Evolutionary conservation across 2,329 filamentous ascomycete species (phyloP).

Genomic region (Aquanectria penicillioides): DNA sequence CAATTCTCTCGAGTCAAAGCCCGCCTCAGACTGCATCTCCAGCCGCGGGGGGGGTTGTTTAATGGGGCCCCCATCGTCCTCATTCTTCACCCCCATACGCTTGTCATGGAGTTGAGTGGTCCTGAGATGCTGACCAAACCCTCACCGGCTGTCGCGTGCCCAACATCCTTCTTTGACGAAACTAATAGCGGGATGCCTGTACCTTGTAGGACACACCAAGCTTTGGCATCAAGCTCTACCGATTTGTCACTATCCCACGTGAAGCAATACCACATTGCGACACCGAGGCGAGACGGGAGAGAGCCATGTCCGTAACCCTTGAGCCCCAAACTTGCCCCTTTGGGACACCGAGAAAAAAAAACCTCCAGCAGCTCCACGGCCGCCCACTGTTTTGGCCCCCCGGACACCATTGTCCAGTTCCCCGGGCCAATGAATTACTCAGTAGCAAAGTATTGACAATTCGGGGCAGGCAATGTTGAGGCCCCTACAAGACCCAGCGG

Average conservation of each 20-base stretch:
- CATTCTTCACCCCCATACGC: not conserved
- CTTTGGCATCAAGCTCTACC: not conserved
- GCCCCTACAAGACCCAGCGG: not conserved
- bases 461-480: slow-evolving; percentile 20
- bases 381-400: slow-evolving; percentile 10
- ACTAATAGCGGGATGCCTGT: not conserved
- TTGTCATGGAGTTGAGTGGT: not conserved
- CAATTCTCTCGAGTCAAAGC: not conserved
- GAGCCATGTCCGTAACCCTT: not conserved
- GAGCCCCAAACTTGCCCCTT: slow-evolving; percentile 30
- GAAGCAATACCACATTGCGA: slow-evolving; percentile 39
- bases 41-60: not conserved
- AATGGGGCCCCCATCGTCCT: not conserved
- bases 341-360: slow-evolving; percentile 36
- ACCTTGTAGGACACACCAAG: not conserved
- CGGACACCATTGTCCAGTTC: not conserved
- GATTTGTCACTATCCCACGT: slow-evolving; percentile 30
- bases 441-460: slow-evolving; percentile 4
- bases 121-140: not conserved
- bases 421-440: slow-evolving; percentile 28
- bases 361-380: slow-evolving; percentile 23
- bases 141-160: slow-evolving; percentile 24
- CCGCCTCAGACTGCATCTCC: not conserved
- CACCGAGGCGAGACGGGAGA: slow-evolving; percentile 31
- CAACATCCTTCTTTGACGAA: not conserved